phyloP scores from a whole-genome alignment of 2,329 filamentous ascomycete species.

The Pseudocercospora eumusae region DNA sequence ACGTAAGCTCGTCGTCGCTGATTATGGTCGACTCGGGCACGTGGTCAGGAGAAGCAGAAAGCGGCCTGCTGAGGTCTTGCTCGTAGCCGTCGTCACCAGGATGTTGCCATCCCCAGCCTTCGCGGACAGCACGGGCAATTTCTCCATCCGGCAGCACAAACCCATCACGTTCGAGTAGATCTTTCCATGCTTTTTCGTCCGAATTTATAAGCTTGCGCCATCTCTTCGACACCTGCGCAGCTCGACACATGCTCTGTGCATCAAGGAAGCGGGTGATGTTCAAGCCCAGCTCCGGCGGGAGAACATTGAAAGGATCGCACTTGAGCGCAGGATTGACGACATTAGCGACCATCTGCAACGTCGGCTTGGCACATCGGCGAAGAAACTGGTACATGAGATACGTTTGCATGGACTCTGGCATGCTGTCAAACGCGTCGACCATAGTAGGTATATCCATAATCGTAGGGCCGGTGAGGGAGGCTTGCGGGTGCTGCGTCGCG shows the following conservation, averaged over 20 bases:
- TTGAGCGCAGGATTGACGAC: constrained; percentile 92
- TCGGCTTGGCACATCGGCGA: constrained; percentile 81
- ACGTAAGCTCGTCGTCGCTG: constrained; percentile 38
- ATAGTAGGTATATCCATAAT: constrained; percentile 81
- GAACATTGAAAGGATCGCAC: constrained; percentile 82
- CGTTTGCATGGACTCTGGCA: constrained; percentile 88
- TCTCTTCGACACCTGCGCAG: constrained; percentile 88
- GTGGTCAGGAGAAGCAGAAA: constrained; percentile 28
- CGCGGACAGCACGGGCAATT: constrained; percentile 77
- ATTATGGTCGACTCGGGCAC: constrained; percentile 23
- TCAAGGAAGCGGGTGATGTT: constrained; percentile 88
- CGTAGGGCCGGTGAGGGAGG: constrained; percentile 33
- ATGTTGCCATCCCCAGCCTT: constrained; percentile 98
- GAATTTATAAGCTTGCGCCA: constrained; percentile 90
- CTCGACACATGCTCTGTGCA: constrained; percentile 79
- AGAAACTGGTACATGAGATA: constrained; percentile 97
- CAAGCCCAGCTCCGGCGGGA: constrained; percentile 83
- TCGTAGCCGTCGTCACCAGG: constrained; percentile 71
- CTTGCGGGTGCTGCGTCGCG: constrained; percentile 15
- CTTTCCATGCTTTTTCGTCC: constrained; percentile 95
- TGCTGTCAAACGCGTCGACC: constrained; percentile 84
- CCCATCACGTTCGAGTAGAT: constrained; percentile 81
- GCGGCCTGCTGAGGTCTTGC: constrained; percentile 69
- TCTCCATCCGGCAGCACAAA: constrained; percentile 78
- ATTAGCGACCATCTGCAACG: constrained; percentile 83